These are phyloP conservation scores for Trametes polyzona DNA, from an alignment of 1,284 basidiomycete species.

Conservation along the genomic window DNA sequence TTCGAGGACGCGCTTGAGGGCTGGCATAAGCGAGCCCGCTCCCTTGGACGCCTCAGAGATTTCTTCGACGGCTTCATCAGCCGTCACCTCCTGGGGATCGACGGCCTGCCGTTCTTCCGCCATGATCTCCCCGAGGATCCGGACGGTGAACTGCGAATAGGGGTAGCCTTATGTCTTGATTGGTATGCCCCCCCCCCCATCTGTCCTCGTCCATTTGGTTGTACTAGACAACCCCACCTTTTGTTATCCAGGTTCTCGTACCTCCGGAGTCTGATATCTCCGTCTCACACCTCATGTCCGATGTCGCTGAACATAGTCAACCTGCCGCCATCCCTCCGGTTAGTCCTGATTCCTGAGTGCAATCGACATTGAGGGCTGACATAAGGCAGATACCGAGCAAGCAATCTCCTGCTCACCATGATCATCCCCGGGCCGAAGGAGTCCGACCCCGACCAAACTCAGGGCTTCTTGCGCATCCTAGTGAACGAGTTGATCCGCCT, in stretches of 20 bases:
- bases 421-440: constrained; percentile 45
- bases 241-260: constrained; percentile 38
- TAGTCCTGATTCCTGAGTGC: not conserved
- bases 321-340: constrained; percentile 34
- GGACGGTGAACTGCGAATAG: constrained; percentile 31
- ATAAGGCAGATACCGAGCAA: constrained; percentile 34
- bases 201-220: constrained; percentile 2
- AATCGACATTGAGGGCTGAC: not conserved
- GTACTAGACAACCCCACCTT: too few relatives aligned
- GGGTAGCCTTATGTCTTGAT: constrained; percentile 30
- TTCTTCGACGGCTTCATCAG: constrained; percentile 31
- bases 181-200: too few relatives aligned
- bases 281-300: constrained; percentile 38
- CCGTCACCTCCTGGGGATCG: constrained; percentile 18
- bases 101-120: constrained; percentile 28
- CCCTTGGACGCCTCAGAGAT: constrained; percentile 21
- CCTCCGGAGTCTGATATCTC: constrained; percentile 34
- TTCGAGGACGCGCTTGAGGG: constrained; percentile 27
- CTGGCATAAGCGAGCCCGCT: constrained; percentile 21
- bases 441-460: constrained; percentile 36
- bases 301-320: constrained; percentile 38
- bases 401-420: constrained; percentile 35
- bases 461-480: constrained; percentile 32
- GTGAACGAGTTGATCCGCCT: constrained; percentile 39
- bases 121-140: constrained; percentile 4